phyloP scores from a whole-genome alignment of 2,329 filamentous ascomycete species.

The Trichoderma semiorbis region DNA sequence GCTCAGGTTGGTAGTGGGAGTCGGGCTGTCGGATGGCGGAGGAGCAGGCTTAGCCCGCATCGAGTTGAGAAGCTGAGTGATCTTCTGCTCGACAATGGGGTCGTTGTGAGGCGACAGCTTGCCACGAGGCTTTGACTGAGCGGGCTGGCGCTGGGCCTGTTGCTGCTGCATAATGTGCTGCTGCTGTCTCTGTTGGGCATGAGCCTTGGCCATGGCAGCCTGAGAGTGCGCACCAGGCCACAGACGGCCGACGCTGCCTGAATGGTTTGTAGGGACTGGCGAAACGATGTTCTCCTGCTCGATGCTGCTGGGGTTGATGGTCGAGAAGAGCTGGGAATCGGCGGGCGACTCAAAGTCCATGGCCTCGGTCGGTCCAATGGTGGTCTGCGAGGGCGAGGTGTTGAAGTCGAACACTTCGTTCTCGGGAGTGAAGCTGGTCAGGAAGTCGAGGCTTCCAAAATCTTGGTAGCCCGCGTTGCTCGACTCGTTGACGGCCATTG shows the following conservation, averaged over 20 bases:
- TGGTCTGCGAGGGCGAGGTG: slow-evolving; percentile 58
- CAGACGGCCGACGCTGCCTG: slow-evolving; percentile 64
- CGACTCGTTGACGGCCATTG: slow-evolving; percentile 70
- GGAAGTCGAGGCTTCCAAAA: slow-evolving; percentile 48
- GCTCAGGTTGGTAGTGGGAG: slow-evolving; percentile 64
- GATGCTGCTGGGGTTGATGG: slow-evolving; percentile 71
- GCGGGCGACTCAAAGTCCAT: slow-evolving; percentile 50
- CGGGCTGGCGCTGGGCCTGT: slow-evolving; percentile 47
- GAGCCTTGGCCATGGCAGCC: slow-evolving; percentile 72
- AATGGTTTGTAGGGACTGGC: slow-evolving; percentile 48
- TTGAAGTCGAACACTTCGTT: slow-evolving; percentile 72
- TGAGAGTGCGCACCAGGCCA: slow-evolving; percentile 95
- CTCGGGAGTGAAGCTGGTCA: slow-evolving; percentile 55
- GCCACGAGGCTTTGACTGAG: slow-evolving; percentile 43
- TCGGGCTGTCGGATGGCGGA: slow-evolving; percentile 41
- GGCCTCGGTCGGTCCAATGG: slow-evolving; percentile 59
- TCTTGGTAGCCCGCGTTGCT: slow-evolving; percentile 54
- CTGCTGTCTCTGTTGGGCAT: slow-evolving; percentile 65
- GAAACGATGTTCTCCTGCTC: slow-evolving; percentile 54
- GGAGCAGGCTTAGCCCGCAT: slow-evolving; percentile 73
- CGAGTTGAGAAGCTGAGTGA: slow-evolving; percentile 85
- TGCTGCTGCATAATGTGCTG: slow-evolving; percentile 54
- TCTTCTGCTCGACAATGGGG: slow-evolving; percentile 83
- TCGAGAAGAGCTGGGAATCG: slow-evolving; percentile 59
- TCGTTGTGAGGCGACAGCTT: slow-evolving; percentile 57